Conservation (phyloP, 768 basidiomycete genomes). For the Lactarius hatsudake region DNA sequence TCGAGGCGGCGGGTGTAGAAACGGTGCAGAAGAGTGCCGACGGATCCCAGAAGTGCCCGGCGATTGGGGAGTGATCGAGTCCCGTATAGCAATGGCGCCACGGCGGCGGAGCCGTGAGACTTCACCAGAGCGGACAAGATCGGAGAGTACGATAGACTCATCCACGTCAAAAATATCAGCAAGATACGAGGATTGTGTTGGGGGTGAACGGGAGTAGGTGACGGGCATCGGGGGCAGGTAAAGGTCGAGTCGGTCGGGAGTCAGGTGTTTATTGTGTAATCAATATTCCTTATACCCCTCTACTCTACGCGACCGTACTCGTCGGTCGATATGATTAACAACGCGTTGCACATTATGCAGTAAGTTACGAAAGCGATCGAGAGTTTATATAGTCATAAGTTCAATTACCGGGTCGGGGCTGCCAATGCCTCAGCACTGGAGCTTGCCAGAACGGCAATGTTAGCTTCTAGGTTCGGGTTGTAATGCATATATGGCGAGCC, state of each 20-base stretch:
- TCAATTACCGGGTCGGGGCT: not conserved
- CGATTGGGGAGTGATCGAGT: constrained; percentile 28
- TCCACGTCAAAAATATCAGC: constrained; percentile 47
- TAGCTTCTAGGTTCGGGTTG: constrained; percentile 20
- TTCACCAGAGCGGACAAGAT: constrained; percentile 71
- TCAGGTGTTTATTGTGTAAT: constrained; percentile 5
- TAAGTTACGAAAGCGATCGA: not conserved
- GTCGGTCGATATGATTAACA: not conserved
- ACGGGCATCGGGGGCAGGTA: constrained; percentile 23
- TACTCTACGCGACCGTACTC: not conserved
- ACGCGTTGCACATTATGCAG: not conserved
- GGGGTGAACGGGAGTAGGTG: constrained; percentile 20
- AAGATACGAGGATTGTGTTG: constrained; percentile 9
- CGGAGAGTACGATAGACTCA: constrained; percentile 67
- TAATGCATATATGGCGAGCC: constrained; percentile 25
- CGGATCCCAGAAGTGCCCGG: constrained; percentile 5
- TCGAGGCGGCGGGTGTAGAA: constrained; percentile 5
- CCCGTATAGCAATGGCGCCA: constrained; percentile 60
- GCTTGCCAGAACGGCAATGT: constrained; percentile 24
- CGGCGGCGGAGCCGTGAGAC: constrained; percentile 69
- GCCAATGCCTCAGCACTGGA: constrained; percentile 17
- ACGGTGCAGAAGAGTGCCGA: constrained; percentile 3
- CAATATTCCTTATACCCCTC: not conserved
- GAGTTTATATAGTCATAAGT: not conserved
- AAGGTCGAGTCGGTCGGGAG: not conserved